phyloP scores from a whole-genome alignment of 768 basidiomycete genomes.

The Lactarius trivialis region DNA sequence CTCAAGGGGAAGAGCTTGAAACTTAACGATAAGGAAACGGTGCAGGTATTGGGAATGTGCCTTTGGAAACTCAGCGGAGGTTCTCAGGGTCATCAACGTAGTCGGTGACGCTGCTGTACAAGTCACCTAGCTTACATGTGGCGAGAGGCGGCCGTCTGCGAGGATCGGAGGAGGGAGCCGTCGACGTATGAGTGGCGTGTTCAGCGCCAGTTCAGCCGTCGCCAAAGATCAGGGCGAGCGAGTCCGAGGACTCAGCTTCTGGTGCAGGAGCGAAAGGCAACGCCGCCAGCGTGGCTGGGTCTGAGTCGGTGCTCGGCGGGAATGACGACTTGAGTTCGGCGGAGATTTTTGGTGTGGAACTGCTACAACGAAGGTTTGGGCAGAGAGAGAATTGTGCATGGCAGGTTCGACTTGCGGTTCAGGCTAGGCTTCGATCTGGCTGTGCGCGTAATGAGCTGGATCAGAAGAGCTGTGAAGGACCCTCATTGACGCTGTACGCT shows the following conservation, averaged over 20 bases:
- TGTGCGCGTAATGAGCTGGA: too few relatives aligned
- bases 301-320: constrained; percentile 93
- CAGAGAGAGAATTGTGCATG: too few relatives aligned
- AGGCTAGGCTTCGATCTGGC: too few relatives aligned
- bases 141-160: constrained; percentile 54
- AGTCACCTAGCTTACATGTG: constrained; percentile 46
- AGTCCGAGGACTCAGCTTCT: constrained; percentile 21
- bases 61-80: constrained; percentile 56
- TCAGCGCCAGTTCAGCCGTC: constrained; percentile 33
- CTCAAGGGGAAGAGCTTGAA: too few relatives aligned
- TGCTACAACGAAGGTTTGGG: too few relatives aligned
- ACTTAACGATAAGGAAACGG: too few relatives aligned
- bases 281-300: constrained; percentile 47
- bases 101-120: constrained; percentile 31
- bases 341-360: constrained; percentile 18
- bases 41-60: constrained; percentile 12
- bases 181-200: constrained; percentile 72
- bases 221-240: too few relatives aligned
- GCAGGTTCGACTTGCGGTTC: too few relatives aligned
- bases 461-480: too few relatives aligned
- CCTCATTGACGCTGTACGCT: too few relatives aligned
- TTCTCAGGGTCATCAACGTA: constrained; percentile 84
- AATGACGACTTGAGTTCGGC: constrained; percentile 44
- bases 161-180: constrained; percentile 22
- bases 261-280: constrained; percentile 52